Evolutionary conservation across 2,329 filamentous ascomycete species (phyloP).

Genomic region (Parastagonospora nodorum): DNA sequence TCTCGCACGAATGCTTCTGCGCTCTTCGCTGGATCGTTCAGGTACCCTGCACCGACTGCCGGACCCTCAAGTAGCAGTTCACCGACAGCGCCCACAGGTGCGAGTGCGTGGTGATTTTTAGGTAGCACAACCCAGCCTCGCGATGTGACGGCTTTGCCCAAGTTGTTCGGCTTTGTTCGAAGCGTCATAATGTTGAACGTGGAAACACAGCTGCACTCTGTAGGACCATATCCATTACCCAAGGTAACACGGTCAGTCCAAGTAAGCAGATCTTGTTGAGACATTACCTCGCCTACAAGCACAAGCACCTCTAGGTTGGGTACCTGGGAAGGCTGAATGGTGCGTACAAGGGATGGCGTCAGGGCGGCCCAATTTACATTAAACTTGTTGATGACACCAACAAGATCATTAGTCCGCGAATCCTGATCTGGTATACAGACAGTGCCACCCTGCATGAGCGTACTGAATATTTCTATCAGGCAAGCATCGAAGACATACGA

Average conservation of each 20-base stretch:
- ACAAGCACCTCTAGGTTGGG: constrained; percentile 32
- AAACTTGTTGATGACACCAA: constrained; percentile 46
- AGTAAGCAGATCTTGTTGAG: constrained; percentile 38
- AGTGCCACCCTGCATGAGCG: constrained; percentile 53
- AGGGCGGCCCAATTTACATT: constrained; percentile 51
- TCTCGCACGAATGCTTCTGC: constrained; percentile 27
- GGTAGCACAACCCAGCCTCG: constrained; percentile 47
- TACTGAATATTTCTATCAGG: constrained; percentile 54
- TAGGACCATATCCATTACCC: constrained; percentile 48
- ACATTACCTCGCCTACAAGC: constrained; percentile 42
- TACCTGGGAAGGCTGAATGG: constrained; percentile 35
- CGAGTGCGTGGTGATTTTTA: constrained; percentile 39
- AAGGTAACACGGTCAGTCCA: constrained; percentile 45
- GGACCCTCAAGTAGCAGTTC: constrained; percentile 50
- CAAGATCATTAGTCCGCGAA: constrained; percentile 53
- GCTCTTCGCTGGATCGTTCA: constrained; percentile 41
- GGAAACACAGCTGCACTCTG: constrained; percentile 44
- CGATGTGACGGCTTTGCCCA: constrained; percentile 40
- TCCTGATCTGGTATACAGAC: constrained; percentile 56
- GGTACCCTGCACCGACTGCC: constrained; percentile 35
- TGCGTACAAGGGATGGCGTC: constrained; percentile 50
- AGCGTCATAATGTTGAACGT: constrained; percentile 39
- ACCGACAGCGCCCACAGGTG: constrained; percentile 47
- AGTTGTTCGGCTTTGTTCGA: constrained; percentile 37
- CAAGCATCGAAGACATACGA: constrained; percentile 54